Conservation (phyloP, 1,284 basidiomycete genomes). For the Leucoagaricus sp. region DNA sequence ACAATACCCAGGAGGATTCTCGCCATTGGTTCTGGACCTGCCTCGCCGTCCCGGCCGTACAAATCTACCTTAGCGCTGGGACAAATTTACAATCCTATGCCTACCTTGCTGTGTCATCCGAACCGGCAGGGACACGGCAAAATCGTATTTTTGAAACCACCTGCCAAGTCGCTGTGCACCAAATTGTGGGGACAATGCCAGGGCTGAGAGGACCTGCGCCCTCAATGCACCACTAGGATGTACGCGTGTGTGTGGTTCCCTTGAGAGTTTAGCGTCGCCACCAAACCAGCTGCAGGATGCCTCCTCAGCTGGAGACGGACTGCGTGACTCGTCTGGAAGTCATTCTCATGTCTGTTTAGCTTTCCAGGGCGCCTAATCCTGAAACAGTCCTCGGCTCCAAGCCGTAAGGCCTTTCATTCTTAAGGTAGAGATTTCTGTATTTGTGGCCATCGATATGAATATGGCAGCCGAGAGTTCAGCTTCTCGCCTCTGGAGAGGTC, state of each 20-base stretch:
- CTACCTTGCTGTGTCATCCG: too few relatives aligned
- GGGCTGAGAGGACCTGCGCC: not conserved
- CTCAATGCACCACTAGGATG: too few relatives aligned
- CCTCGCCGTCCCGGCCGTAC: not conserved
- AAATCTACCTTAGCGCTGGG: not conserved
- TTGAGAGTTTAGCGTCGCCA: too few relatives aligned
- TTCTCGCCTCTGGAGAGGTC: not conserved
- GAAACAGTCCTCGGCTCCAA: not conserved
- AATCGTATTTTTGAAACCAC: too few relatives aligned
- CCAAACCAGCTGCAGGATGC: not conserved
- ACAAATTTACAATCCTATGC: too few relatives aligned
- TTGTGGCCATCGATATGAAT: not conserved
- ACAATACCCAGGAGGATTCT: not conserved
- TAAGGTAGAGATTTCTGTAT: not conserved
- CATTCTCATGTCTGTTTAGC: not conserved
- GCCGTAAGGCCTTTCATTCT: not conserved
- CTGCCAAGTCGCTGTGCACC: not conserved
- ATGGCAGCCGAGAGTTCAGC: not conserved
- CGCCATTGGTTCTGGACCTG: not conserved
- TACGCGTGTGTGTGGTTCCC: too few relatives aligned
- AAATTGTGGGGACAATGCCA: not conserved
- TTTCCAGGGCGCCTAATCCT: not conserved
- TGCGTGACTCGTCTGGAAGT: not conserved
- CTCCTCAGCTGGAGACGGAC: not conserved
- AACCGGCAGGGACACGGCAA: too few relatives aligned